Evolutionary conservation across 2,329 filamentous ascomycete genomes (phyloP).

Genomic region (Fragosphaeria purpurea): DNA sequence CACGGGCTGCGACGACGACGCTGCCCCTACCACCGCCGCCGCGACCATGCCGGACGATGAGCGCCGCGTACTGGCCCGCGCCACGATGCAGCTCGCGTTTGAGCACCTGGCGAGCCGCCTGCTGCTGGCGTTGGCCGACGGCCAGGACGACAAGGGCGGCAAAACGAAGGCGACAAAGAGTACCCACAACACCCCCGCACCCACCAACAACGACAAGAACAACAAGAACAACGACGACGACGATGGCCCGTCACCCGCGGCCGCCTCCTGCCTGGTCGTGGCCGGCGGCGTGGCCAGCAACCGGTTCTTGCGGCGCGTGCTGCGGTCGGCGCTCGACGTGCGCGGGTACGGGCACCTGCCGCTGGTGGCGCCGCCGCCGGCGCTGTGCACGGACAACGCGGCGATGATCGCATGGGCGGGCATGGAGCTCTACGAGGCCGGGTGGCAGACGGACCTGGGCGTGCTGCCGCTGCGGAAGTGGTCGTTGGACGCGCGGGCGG

Average conservation of each 20-base stretch:
- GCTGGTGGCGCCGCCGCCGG: slow-evolving; percentile 63
- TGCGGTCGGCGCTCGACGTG: slow-evolving; percentile 47
- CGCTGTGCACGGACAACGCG: slow-evolving; percentile 86
- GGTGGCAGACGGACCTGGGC: slow-evolving; percentile 54
- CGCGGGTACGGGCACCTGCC: slow-evolving; percentile 52
- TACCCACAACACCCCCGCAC: slow-evolving; percentile 9
- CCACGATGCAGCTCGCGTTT: slow-evolving; percentile 71
- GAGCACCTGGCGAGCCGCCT: slow-evolving; percentile 75
- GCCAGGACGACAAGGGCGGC: not conserved
- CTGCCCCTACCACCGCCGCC: slow-evolving; percentile 19
- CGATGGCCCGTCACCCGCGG: too few relatives aligned
- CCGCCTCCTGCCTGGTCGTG: slow-evolving; percentile 51
- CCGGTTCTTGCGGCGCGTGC: slow-evolving; percentile 60
- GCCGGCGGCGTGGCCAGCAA: slow-evolving; percentile 90
- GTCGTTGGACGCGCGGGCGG: slow-evolving; percentile 54
- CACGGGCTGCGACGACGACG: too few relatives aligned
- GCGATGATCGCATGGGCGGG: slow-evolving; percentile 96
- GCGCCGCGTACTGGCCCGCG: slow-evolving; percentile 57
- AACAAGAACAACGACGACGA: too few relatives aligned
- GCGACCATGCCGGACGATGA: slow-evolving; percentile 44
- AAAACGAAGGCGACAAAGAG: not conserved
- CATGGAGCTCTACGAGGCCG: slow-evolving; percentile 80
- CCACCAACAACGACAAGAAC: not conserved
- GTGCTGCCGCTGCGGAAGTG: slow-evolving; percentile 57
- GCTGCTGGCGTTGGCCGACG: slow-evolving; percentile 50